phyloP scores from a whole-genome alignment of 2,329 filamentous ascomycete species.

The Arthrinium phaeospermum region DNA sequence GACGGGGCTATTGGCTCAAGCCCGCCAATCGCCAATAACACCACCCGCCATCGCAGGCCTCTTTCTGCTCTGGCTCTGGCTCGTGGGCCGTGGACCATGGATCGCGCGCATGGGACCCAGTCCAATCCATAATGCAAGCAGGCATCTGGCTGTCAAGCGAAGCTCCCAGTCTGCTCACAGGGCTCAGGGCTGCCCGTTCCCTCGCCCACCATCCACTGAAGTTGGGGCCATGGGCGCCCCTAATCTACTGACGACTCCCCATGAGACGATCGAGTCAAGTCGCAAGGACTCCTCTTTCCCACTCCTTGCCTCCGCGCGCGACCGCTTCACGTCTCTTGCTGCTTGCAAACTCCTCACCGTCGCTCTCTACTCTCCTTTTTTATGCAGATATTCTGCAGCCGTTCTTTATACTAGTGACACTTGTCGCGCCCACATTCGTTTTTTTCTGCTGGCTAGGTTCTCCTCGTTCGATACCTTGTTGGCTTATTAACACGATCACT shows the following conservation, averaged over 20 bases:
- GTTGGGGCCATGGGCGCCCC: not conserved
- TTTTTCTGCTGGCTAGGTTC: not conserved
- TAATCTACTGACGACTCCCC: not conserved
- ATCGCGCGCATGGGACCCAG: not conserved
- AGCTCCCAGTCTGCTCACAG: not conserved
- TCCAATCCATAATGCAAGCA: constrained; percentile 13
- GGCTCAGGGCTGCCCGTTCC: constrained; percentile 4
- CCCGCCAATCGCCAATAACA: not conserved
- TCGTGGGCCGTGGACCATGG: not conserved
- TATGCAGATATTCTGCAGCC: not conserved
- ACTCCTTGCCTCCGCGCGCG: constrained; percentile 4
- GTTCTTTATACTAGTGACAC: constrained; percentile 1
- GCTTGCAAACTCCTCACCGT: not conserved
- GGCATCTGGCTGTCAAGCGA: not conserved
- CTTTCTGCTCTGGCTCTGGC: not conserved
- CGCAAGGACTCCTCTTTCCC: constrained; percentile 7
- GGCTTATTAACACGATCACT: not conserved
- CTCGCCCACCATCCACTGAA: constrained; percentile 2
- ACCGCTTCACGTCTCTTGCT: constrained; percentile 19
- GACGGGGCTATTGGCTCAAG: constrained; percentile 2
- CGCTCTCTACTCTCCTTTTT: constrained; percentile 13
- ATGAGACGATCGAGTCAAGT: constrained; percentile 10
- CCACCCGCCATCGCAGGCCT: not conserved
- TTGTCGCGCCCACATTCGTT: not conserved
- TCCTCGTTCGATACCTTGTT: not conserved